phyloP scores from a whole-genome alignment of 2,329 filamentous ascomycete genomes.

The Alternaria tenuissima region DNA sequence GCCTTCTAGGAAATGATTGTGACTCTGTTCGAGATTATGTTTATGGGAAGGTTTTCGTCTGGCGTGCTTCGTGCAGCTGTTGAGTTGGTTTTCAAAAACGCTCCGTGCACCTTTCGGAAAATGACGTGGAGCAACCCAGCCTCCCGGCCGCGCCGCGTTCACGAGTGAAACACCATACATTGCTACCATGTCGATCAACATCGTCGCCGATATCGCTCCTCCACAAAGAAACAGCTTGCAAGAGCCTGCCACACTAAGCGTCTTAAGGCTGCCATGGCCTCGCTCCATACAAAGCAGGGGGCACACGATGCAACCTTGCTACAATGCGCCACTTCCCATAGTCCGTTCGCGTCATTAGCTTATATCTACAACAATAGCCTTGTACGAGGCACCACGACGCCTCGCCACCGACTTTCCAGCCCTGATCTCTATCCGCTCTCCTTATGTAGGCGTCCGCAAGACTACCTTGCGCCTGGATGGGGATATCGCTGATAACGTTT shows the following conservation, averaged over 20 bases:
- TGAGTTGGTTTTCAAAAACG: background rate
- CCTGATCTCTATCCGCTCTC: conserved; percentile 15
- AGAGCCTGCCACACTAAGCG: conserved; percentile 9
- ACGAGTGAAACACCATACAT: background rate
- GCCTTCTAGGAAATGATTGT: background rate
- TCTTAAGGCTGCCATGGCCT: conserved; percentile 8
- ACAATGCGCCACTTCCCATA: conserved; percentile 18
- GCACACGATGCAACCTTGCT: conserved; percentile 15
- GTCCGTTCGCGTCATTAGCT: conserved; percentile 19
- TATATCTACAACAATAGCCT: conserved; percentile 16
- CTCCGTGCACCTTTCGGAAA: background rate
- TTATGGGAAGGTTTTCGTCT: background rate
- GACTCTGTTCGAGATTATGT: background rate
- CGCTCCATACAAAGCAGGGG: conserved; percentile 4
- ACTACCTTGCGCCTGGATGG: background rate
- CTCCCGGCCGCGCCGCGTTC: background rate
- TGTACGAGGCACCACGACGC: conserved; percentile 7
- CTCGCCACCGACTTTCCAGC: conserved; percentile 13
- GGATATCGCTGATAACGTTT: background rate
- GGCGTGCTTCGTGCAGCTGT: background rate
- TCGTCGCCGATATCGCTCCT: background rate
- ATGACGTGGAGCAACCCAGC: conserved; percentile 1
- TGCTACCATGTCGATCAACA: background rate
- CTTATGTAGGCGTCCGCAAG: conserved; percentile 17
- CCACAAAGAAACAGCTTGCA: background rate